Conservation (phyloP, 2,329 filamentous ascomycete genomes). For the Plenodomus biglobosus region DNA sequence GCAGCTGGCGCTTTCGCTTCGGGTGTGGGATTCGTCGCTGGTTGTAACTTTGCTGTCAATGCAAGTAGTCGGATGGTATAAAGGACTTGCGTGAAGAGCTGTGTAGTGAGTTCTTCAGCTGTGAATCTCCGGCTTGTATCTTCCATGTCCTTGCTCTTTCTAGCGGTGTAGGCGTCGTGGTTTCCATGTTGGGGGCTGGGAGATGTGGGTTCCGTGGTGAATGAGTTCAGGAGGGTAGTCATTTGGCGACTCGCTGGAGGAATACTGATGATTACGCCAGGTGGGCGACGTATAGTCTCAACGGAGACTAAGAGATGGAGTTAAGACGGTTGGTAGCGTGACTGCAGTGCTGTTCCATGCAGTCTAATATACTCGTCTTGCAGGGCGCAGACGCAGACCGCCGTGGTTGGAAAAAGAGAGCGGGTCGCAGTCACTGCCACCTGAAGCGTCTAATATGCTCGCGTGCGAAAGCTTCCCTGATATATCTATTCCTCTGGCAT, state of each 20-base stretch:
- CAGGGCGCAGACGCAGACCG: constrained; percentile 67
- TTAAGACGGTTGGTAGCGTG: constrained; percentile 64
- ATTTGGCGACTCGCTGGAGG: constrained; percentile 70
- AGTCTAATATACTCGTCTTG: constrained; percentile 61
- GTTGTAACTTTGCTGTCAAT: too few relatives aligned
- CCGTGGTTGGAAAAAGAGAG: constrained; percentile 60
- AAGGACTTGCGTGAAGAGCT: constrained; percentile 37
- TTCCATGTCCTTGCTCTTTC: constrained; percentile 45
- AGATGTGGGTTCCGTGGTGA: constrained; percentile 54
- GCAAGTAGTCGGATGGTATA: constrained; percentile 42
- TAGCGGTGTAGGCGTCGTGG: constrained; percentile 64
- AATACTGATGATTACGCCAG: constrained; percentile 44
- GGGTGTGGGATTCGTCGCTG: too few relatives aligned
- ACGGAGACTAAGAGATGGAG: constrained; percentile 56
- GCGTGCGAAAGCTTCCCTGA: constrained; percentile 25
- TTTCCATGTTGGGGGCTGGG: constrained; percentile 51
- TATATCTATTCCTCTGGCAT: constrained; percentile 53
- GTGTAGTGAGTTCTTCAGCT: too few relatives aligned
- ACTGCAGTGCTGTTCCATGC: constrained; percentile 55
- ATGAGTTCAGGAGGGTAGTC: constrained; percentile 57
- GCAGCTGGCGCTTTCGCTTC: constrained; percentile 59
- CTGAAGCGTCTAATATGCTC: constrained; percentile 58
- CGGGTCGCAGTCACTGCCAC: constrained; percentile 61
- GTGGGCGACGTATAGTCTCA: constrained; percentile 41
- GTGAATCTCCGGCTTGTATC: too few relatives aligned